phyloP scores from a whole-genome alignment of 495 filamentous ascomycete genomes.

The Podospora comata region DNA sequence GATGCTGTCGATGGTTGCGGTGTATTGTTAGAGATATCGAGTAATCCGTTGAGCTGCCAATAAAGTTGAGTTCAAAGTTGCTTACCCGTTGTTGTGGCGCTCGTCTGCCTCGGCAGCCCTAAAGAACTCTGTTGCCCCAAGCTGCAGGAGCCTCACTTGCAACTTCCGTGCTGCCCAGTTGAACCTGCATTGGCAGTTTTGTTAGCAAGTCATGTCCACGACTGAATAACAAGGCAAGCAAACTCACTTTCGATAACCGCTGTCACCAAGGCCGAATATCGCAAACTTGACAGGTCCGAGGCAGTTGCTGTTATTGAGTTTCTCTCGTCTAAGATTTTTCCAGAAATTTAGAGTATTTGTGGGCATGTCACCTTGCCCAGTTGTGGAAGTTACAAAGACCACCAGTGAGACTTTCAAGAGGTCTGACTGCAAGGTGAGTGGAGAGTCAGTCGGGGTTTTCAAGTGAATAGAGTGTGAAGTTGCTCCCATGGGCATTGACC shows the following conservation, averaged over 20 bases:
- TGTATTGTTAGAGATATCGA: not conserved
- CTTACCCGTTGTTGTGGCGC: conserved; percentile 86
- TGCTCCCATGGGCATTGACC: conserved; percentile 30
- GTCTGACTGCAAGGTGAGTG: conserved; percentile 32
- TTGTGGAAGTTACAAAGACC: conserved; percentile 83
- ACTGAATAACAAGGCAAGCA: not conserved
- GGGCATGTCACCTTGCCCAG: conserved; percentile 91
- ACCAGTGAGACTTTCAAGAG: conserved; percentile 57
- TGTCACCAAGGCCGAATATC: conserved; percentile 90
- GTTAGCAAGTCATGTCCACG: not conserved
- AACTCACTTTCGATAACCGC: conserved; percentile 79
- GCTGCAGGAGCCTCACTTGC: conserved; percentile 76
- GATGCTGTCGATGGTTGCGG: conserved; percentile 36
- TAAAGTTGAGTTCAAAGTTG: conserved; percentile 2
- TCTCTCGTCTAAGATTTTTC: conserved; percentile 76
- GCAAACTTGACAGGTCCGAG: conserved; percentile 67
- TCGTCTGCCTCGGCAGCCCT: conserved; percentile 85
- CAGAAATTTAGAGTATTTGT: conserved; percentile 76
- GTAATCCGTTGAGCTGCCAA: not conserved
- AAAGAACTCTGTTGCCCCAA: conserved; percentile 77
- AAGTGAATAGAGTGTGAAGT: not conserved
- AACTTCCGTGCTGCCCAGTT: conserved; percentile 92
- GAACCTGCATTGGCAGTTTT: conserved; percentile 54
- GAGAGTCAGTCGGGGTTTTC: not conserved
- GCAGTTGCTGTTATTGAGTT: conserved; percentile 66